These are phyloP conservation scores for Poa pratensis DNA, from an alignment of 176 grass and related monocot species.

Conservation along the genomic window DNA sequence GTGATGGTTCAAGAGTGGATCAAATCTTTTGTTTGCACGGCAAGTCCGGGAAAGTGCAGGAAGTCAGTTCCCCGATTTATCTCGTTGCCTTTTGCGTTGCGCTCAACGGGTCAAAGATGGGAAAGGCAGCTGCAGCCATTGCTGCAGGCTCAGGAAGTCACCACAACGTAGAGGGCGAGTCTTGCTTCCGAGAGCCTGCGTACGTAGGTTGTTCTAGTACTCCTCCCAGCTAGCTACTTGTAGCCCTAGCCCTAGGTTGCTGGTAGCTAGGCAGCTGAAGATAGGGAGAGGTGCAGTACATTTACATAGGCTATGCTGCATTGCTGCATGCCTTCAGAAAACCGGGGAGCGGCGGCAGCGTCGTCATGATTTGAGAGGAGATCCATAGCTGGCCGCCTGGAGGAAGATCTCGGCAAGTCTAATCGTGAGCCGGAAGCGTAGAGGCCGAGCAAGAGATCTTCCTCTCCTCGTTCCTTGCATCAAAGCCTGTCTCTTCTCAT, in stretches of 20 bases:
- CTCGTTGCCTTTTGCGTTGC: constrained; percentile 30
- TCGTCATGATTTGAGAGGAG: constrained; percentile 51
- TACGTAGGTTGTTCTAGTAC: constrained; percentile 4
- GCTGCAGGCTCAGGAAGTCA: not conserved
- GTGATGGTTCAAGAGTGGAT: not conserved
- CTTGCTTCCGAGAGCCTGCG: constrained; percentile 34
- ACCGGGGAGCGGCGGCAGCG: constrained; percentile 43
- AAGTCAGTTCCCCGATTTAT: not conserved
- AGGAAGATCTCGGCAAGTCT: constrained; percentile 38
- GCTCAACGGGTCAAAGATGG: constrained; percentile 48
- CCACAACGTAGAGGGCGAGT: not conserved
- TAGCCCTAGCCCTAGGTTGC: constrained; percentile 15
- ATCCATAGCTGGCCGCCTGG: not conserved
- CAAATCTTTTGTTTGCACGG: constrained; percentile 46
- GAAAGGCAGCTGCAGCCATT: constrained; percentile 43
- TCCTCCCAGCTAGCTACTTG: constrained; percentile 1
- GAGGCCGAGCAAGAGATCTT: constrained; percentile 54
- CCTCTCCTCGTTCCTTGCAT: not conserved
- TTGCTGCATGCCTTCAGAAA: not conserved
- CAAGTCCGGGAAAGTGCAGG: constrained; percentile 43
- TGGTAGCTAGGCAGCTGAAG: not conserved
- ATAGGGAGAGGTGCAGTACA: not conserved
- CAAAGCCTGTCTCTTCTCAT: no score
- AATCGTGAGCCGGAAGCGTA: constrained; percentile 59
- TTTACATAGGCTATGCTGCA: not conserved